A percentile compares a stretch with the other conserved stretches of the same genome.
Evolutionary conservation across 2,329 filamentous ascomycete species (phyloP).

Genomic region (Allantophomopsis cytisporea): DNA sequence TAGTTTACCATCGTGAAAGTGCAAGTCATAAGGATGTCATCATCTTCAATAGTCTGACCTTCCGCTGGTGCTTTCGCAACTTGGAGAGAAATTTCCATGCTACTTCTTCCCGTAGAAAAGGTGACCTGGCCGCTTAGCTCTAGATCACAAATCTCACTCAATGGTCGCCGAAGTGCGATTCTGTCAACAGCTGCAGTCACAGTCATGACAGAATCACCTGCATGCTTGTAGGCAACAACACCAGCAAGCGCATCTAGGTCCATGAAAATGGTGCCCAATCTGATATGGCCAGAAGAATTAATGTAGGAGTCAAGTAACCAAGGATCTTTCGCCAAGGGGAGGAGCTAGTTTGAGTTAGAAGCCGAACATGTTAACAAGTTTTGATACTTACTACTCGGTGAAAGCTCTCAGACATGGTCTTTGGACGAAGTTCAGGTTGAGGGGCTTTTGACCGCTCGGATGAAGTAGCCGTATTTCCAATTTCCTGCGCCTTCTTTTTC

Average conservation of each 20-base stretch:
- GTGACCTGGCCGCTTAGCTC: slow-evolving; percentile 40
- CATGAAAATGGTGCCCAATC: slow-evolving; percentile 40
- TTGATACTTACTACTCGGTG: slow-evolving; percentile 39
- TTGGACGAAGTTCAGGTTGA: slow-evolving; percentile 38
- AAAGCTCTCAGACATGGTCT: slow-evolving; percentile 54
- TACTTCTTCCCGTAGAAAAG: slow-evolving; percentile 53
- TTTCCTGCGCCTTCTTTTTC: slow-evolving; percentile 27
- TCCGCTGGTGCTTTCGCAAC: slow-evolving; percentile 47
- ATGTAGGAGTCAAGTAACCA: slow-evolving; percentile 60
- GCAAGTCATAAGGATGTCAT: slow-evolving; percentile 57
- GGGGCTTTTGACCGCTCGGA: neutral
- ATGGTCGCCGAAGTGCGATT: slow-evolving; percentile 39
- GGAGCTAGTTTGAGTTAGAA: slow-evolving; percentile 25
- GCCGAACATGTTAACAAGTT: neutral
- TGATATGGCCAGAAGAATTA: slow-evolving; percentile 54
- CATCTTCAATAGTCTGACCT: slow-evolving; percentile 34
- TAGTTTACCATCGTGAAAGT: slow-evolving; percentile 54
- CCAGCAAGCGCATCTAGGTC: slow-evolving; percentile 59
- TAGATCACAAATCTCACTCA: slow-evolving; percentile 57
- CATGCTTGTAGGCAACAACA: slow-evolving; percentile 57
- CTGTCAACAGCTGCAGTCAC: slow-evolving; percentile 25
- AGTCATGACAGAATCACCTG: slow-evolving; percentile 38
- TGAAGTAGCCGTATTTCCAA: slow-evolving; percentile 7
- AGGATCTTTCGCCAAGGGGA: slow-evolving; percentile 52
- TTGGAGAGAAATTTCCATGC: slow-evolving; percentile 57